Percentiles rank a stretch among this genome's conserved stretches.
Conservation (phyloP, 2,329 filamentous ascomycete species). For the Talaromyces marneffei region DNA sequence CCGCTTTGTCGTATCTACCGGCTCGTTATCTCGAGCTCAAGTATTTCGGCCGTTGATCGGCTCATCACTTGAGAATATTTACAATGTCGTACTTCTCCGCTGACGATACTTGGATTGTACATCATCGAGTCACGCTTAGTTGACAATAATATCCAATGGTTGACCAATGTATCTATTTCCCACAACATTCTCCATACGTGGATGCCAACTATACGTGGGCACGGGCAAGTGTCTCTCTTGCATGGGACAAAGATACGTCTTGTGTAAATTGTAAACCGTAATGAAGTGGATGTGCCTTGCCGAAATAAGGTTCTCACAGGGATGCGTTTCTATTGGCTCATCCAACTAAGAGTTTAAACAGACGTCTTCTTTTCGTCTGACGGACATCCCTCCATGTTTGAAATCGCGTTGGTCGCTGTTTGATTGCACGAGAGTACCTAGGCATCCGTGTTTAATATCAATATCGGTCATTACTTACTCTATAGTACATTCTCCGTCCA, state of each 20-base stretch:
- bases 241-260: too few species aligned
- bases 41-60: conserved; percentile 33
- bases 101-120: background rate
- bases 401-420: background rate
- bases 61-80: background rate
- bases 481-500: background rate
- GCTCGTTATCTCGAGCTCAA: conserved; percentile 47
- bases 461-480: background rate
- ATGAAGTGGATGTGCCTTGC: too few species aligned
- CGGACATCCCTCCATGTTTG: background rate
- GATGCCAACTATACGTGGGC: background rate
- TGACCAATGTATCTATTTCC: background rate
- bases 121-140: background rate
- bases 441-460: background rate
- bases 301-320: background rate
- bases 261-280: too few species aligned
- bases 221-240: too few species aligned
- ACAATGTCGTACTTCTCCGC: background rate
- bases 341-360: background rate
- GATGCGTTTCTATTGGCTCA: background rate
- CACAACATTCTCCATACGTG: background rate
- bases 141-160: background rate
- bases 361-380: background rate
- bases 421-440: background rate
- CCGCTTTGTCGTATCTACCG: conserved; percentile 44